A percentile compares a stretch with the other conserved stretches of the same genome.
These are phyloP conservation scores for Colletotrichum salicis DNA, from an alignment of 2,329 filamentous ascomycete genomes.

Conservation along the genomic window DNA sequence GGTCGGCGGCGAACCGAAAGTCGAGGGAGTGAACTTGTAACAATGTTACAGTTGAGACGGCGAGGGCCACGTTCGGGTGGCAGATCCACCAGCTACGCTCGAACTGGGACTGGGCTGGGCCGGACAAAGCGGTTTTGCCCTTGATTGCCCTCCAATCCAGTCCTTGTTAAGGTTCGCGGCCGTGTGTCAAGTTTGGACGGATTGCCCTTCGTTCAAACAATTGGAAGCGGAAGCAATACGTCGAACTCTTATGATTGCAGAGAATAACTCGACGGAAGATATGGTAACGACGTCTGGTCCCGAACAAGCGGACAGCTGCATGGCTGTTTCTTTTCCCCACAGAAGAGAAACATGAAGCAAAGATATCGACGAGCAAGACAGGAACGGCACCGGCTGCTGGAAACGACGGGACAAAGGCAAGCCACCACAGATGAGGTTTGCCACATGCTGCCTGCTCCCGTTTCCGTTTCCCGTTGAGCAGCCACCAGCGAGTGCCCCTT, in stretches of 20 bases:
- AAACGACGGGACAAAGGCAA: constrained; percentile 32
- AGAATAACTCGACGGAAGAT: neutral
- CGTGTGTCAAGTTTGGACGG: constrained; percentile 36
- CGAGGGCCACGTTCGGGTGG: constrained; percentile 35
- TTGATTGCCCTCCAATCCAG: constrained; percentile 5
- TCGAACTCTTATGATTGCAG: neutral
- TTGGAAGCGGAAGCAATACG: constrained; percentile 22
- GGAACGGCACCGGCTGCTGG: constrained; percentile 8
- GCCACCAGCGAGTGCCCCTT: neutral
- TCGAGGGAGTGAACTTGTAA: constrained; percentile 23
- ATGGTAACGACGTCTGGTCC: neutral
- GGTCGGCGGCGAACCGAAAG: constrained; percentile 19
- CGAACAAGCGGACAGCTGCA: constrained; percentile 1
- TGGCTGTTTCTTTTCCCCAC: constrained; percentile 19
- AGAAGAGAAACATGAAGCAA: constrained; percentile 19
- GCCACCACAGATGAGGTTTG: constrained; percentile 5
- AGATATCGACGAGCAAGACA: constrained; percentile 13
- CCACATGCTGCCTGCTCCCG: constrained; percentile 23
- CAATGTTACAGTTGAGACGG: constrained; percentile 34
- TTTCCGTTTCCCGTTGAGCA: constrained; percentile 20
- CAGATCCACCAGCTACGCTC: constrained; percentile 33
- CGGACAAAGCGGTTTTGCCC: constrained; percentile 28
- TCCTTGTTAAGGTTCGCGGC: constrained; percentile 28
- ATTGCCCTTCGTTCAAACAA: constrained; percentile 31
- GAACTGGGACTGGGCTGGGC: constrained; percentile 28